A percentile compares a stretch with the other conserved stretches of the same genome.
Conservation (phyloP, 345 rosid species). For the Salix viminalis region DNA sequence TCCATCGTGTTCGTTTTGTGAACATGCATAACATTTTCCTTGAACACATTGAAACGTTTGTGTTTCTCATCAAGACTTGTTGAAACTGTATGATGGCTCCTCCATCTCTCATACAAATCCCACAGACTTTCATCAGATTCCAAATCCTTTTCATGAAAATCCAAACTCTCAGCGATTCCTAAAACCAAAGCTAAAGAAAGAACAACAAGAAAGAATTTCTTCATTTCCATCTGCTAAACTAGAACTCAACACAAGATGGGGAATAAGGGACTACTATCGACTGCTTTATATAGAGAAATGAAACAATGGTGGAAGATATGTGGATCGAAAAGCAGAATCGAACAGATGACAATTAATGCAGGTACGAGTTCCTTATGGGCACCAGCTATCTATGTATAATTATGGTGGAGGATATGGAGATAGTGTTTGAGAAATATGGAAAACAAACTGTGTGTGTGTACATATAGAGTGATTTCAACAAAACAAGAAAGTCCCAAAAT, state of each 20-base stretch:
- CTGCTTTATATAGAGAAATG: conserved; percentile 30
- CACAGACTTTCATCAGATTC: conserved; percentile 59
- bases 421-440: conserved; percentile 16
- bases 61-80: conserved; percentile 59
- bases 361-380: conserved; percentile 49
- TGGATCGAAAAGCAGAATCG: neutral
- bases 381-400: conserved; percentile 17
- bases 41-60: conserved; percentile 71
- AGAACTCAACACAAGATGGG: neutral
- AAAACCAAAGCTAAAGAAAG: conserved; percentile 42
- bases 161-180: conserved; percentile 46
- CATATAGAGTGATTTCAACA: neutral
- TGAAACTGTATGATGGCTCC: conserved; percentile 74
- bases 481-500: conserved; percentile 10
- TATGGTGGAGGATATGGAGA: conserved; percentile 6
- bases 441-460: conserved; percentile 2
- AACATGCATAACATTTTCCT: conserved; percentile 63
- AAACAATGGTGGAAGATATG: neutral
- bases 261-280: neutral
- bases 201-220: conserved; percentile 28
- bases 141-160: conserved; percentile 62
- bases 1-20: conserved; percentile 64
- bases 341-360: conserved; percentile 21
- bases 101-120: conserved; percentile 83
- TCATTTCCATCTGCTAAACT: conserved; percentile 6